Base-by-base conservation (phyloP, 73 alveolate species). In the Uronychia binucleata region DNA sequence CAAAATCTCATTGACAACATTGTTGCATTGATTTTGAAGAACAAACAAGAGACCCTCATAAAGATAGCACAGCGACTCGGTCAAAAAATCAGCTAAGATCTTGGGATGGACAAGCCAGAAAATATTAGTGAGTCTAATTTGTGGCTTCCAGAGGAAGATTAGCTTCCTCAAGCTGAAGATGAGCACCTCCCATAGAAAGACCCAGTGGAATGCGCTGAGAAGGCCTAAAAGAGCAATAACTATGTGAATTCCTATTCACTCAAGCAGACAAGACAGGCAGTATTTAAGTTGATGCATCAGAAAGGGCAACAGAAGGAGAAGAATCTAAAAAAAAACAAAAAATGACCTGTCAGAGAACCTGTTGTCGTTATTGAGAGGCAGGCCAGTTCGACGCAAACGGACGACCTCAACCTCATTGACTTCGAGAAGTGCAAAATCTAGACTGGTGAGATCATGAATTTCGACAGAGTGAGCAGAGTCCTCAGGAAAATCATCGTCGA, bases 401-500 rank as follows among this genome's bases (percentile, higher is more conserved):
- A 86, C 26, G 92, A 86, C 33, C 75, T 86, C 26, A 31, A 86
- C 74, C 59, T 86, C n/a, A 86, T 79, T 32, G 92, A 86, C 76
- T 86, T 46, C 77, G 81, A 75, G 30, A n/a, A 28, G 35, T 59
- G 82, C 27, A 33, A 84, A 19, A 80, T 86, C 26, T 30, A 79
- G 31, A 59, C 78, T 28, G 92, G 88, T 57, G 85, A 86, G 30
- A 79, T 86, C 5, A 77, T 77, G 74, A 86, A 77, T 84, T 86
- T 46, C 57, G 92, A 86, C 75, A 28, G 92, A 59, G 92, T 86
- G 26, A 57, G 84, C 81, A 46, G 87, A 57, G 79, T 33, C 57
- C 74, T 86, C 26, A 59, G 77, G 31, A 86, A 86, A 59, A 1
- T 86, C 26, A 80, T 86, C 28, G 75, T 86, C 0, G 92, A 86